A percentile compares a stretch with the other conserved stretches of the same genome.
These are phyloP conservation scores for Pyracantha coccinea DNA, from an alignment of 331 rosid genomes.

Conservation along the genomic window DNA sequence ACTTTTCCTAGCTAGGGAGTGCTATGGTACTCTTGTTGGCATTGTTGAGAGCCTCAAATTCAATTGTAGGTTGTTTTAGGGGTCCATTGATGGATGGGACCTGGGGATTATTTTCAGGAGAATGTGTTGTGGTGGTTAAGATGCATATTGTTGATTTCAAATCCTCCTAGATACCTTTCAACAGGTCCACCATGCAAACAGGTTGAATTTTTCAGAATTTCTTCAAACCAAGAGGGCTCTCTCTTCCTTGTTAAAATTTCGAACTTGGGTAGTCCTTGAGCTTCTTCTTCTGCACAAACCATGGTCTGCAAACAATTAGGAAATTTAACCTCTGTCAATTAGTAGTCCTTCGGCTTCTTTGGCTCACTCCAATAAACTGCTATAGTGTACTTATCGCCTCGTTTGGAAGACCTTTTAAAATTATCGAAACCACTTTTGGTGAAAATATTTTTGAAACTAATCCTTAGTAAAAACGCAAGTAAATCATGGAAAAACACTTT, in stretches of 20 bases:
- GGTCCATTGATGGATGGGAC: background rate
- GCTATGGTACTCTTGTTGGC: background rate
- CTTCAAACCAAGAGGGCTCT: background rate
- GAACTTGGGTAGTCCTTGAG: background rate
- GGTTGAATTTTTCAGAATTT: background rate
- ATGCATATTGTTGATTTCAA: background rate
- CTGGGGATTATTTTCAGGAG: background rate
- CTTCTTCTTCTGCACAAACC: background rate
- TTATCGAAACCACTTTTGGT: too few species aligned
- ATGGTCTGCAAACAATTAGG: background rate
- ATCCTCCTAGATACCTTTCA: background rate
- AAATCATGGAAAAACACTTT: too few species aligned
- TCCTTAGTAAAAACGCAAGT: too few species aligned
- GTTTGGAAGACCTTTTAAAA: too few species aligned
- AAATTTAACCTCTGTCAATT: too few species aligned
- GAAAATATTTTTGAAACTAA: too few species aligned
- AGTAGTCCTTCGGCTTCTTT: background rate
- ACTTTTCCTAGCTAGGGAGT: background rate
- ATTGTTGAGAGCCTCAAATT: background rate
- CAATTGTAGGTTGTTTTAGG: background rate
- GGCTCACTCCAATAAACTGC: background rate
- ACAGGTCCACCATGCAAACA: background rate
- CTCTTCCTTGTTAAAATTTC: background rate
- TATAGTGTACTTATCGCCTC: too few species aligned
- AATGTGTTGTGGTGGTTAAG: background rate